Evolutionary conservation across 805 yeast species (phyloP).

Genomic region (Metschnikowia kofuensis): DNA sequence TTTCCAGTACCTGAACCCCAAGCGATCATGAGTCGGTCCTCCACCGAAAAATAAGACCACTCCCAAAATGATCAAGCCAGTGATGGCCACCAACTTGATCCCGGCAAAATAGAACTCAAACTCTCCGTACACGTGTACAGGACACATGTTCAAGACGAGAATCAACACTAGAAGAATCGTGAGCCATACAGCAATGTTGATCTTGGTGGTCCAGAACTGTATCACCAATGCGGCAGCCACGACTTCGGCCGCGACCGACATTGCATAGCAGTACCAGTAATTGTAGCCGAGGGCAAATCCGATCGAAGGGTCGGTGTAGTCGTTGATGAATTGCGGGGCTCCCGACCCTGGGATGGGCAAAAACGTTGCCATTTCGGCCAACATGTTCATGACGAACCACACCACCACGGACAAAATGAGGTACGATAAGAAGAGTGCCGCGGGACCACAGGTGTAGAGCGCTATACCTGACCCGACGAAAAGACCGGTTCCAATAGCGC

Average conservation of each 20-base stretch:
- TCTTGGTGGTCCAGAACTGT: constrained; percentile 21
- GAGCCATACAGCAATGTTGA: constrained; percentile 41
- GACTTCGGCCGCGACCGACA: constrained; percentile 19
- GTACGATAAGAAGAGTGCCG: constrained; percentile 18
- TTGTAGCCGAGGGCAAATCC: constrained; percentile 22
- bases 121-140: constrained; percentile 18
- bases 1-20: constrained; percentile 22
- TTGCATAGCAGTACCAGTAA: constrained; percentile 20
- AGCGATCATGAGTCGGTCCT: constrained; percentile 20
- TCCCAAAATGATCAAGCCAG: constrained; percentile 21
- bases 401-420: constrained; percentile 17
- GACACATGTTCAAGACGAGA: constrained; percentile 16
- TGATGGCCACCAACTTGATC: constrained; percentile 18
- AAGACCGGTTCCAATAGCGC: constrained; percentile 23
- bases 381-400: constrained; percentile 22
- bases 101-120: constrained; percentile 20
- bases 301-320: constrained; percentile 18
- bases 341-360: constrained; percentile 22
- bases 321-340: constrained; percentile 19
- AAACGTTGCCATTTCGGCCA: constrained; percentile 22
- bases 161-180: constrained; percentile 25
- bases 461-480: constrained; percentile 21
- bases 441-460: constrained; percentile 17
- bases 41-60: constrained; percentile 21
- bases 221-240: constrained; percentile 19